These are phyloP conservation scores for Erythrophleum ivorense DNA, from an alignment of 331 rosid species.

Conservation along the genomic window DNA sequence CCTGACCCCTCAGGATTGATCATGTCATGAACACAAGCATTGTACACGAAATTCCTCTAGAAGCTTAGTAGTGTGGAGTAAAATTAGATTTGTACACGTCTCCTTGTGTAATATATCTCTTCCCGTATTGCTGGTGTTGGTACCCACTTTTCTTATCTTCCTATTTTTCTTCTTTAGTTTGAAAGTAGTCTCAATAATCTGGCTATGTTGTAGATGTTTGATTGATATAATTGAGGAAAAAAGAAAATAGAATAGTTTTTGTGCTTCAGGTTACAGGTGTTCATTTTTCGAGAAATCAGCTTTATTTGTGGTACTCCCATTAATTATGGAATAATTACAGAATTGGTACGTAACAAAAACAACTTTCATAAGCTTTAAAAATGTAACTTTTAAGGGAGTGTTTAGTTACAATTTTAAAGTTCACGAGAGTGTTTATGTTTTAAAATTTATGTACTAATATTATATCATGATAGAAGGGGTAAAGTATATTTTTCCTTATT, in stretches of 20 bases:
- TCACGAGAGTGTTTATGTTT: not conserved
- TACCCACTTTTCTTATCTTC: not conserved
- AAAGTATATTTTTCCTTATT: too few species aligned
- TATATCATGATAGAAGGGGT: too few species aligned
- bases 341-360: not conserved
- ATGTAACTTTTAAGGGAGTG: not conserved
- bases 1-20: not conserved
- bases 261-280: not conserved
- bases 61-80: constrained; percentile 9
- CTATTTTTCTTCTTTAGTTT: constrained; percentile 20
- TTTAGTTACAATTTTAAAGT: not conserved
- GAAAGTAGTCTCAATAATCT: constrained; percentile 40
- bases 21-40: constrained; percentile 9
- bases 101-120: constrained; percentile 12
- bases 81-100: constrained; percentile 6
- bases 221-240: constrained; percentile 30
- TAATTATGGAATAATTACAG: not conserved
- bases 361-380: not conserved
- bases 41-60: not conserved
- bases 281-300: not conserved
- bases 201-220: constrained; percentile 35
- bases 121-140: not conserved
- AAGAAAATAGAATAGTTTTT: constrained; percentile 37
- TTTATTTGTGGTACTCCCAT: not conserved
- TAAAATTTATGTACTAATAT: not conserved